Percentiles rank a stretch among this genome's conserved stretches.
These are phyloP conservation scores for Parietaria judaica DNA, from an alignment of 306 rosid species.

Conservation along the genomic window DNA sequence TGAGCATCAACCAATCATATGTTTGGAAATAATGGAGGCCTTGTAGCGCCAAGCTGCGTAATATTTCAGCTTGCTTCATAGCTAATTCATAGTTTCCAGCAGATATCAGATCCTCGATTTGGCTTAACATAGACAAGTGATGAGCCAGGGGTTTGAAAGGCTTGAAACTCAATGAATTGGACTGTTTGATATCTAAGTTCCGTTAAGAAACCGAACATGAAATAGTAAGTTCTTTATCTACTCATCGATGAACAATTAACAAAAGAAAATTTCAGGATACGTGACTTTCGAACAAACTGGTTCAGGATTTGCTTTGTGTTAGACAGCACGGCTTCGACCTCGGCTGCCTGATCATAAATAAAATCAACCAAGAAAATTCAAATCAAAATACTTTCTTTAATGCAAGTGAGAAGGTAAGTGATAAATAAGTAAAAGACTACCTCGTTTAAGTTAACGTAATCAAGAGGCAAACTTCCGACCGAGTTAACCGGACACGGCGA, in stretches of 20 bases:
- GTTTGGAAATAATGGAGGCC: conserved; percentile 94
- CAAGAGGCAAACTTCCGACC: conserved; percentile 77
- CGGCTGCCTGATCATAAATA: conserved; percentile 43
- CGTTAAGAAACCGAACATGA: conserved; percentile 40
- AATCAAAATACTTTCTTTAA: no score
- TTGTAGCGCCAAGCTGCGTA: conserved; percentile 66
- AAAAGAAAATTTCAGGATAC: conserved; percentile 40
- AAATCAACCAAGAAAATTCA: no score
- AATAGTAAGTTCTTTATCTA: conserved; percentile 1
- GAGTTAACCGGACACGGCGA: conserved; percentile 82
- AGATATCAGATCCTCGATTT: conserved; percentile 56
- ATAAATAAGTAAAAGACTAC: conserved; percentile 20
- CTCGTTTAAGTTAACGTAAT: conserved; percentile 60
- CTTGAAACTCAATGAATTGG: conserved; percentile 56
- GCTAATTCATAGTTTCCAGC: conserved; percentile 63
- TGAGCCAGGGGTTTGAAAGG: conserved; percentile 72
- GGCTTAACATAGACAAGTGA: conserved; percentile 49
- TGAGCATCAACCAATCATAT: conserved; percentile 89
- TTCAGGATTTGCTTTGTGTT: conserved; percentile 67
- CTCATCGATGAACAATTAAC: not conserved
- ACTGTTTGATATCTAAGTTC: conserved; percentile 59
- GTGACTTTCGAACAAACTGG: conserved; percentile 70
- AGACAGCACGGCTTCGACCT: conserved; percentile 80
- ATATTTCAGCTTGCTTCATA: conserved; percentile 50
- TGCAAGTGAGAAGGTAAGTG: no score